Base-by-base conservation (phyloP, 192 early-diverging fungal species). In the Linnemannia hyalina region DNA sequence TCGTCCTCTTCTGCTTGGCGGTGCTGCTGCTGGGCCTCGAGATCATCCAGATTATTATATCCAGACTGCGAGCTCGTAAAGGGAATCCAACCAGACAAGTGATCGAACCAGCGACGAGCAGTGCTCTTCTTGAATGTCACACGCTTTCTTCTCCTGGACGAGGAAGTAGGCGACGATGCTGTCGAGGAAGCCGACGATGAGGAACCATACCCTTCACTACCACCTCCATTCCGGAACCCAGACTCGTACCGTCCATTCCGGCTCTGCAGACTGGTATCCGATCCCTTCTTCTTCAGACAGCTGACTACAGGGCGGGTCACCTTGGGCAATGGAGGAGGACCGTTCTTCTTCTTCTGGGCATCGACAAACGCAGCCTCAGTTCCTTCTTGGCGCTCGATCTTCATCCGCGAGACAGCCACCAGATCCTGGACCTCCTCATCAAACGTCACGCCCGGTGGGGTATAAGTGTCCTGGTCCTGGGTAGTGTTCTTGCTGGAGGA, bases 201-300 rank as follows among this genome's bases (percentile, higher is more conserved):
- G 26, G 60, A 82, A 15, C 80, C 80, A 76, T 76, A 82, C 3
- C 75, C 81, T 8, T 75, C 74, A 29, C 69, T 70, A 47, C 26
- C 42, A 23, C 32, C 36, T 49, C 73, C 68, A 40, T 44, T 52
- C 4, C 60, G 60, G 60, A 65, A 65, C 15, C 55, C 20, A 46
- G 68, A 3, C 18, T 77, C 26, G 68, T 36, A 46, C 42, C 42
- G n/a, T 29, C 60, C 49, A 35, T 46, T 77, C 29, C 46, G 42
- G 74, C 82, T 74, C 60, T 69, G 76, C 29, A 83, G 70, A 29
- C 83, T 80, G 8, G 52, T 71, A 18, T 69, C 60, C 2, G 83
- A 85, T 16, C 68, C 83, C 11, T 54, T 38, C 54, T 86, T 86
- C 73, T 86, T 86, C 4, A 86, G 41, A 26, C 84, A 86, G 71